Base-by-base conservation (phyloP, 2,329 filamentous ascomycete genomes). In the Arachnopeziza araneosa region DNA sequence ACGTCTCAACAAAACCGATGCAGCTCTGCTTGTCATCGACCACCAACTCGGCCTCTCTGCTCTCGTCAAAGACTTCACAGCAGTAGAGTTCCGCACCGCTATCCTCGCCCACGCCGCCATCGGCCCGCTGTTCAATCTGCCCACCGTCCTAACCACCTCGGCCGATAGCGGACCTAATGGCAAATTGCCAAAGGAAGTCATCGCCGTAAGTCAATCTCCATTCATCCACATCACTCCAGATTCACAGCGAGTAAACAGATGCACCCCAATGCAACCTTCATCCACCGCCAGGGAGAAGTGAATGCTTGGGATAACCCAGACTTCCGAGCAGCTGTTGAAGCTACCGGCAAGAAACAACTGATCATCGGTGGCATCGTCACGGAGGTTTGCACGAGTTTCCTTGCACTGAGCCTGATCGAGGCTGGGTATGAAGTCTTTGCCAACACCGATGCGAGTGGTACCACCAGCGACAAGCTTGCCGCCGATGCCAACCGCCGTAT, bases 301-400 rank as follows among this genome's bases (percentile, higher is more conserved):
- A 26, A 59, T 54, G 19, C 89, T 2, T 91, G 87, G 89, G 89
- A 92, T 70, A 91, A 90, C 67, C 66, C 79, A 2, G 82, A 88
- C 0, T 91, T 92, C 76, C 80, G 81, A 44, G 77, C 77, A 1
- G 88, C 89, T 1, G 79, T 92, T 62, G 75, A 79, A 64, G 86
- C 86, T 1, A 82, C 86, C 3, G 82, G 82, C 60, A 86, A 84
- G 71, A 84, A 79, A 30, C 89, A 92, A 71, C 77, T 92, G 67
- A 88, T 92, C 69, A 73, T 93, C 19, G 87, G 79, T 2, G 88
- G 89, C 8, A 90, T 91, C 67, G 81, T 83, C 1, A 91, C 89
- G 0, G 89, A 92, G 71, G 88, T 91, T 60, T 91, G 87, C 80
- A 89, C 86, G 23, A 78, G 88, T 0, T 91, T 91, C 77, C 79